A percentile compares a stretch with the other conserved stretches of the same genome.
These are phyloP conservation scores for Dalbergia cultrata DNA, from an alignment of 306 rosid species.

Conservation along the genomic window DNA sequence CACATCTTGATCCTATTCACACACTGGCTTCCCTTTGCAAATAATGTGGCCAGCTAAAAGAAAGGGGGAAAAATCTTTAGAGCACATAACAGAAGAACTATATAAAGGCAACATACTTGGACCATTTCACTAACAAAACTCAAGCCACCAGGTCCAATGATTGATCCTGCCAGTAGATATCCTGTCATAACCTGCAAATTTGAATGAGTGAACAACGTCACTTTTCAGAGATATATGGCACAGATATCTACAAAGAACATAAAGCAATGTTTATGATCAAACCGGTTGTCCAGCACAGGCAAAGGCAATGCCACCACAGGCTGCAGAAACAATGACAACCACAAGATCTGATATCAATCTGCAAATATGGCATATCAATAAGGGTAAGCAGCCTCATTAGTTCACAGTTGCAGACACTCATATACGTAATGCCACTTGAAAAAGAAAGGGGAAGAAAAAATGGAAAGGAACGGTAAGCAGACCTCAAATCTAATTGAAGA, in stretches of 20 bases:
- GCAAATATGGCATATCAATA: conserved; percentile 50
- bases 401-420: conserved; percentile 45
- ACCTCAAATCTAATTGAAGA: conserved; percentile 93
- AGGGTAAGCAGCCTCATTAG: conserved; percentile 46
- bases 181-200: conserved; percentile 85
- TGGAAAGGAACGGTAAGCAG: conserved; percentile 37
- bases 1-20: conserved; percentile 26
- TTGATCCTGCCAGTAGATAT: conserved; percentile 91
- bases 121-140: conserved; percentile 98
- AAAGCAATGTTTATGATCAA: conserved; percentile 52
- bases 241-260: conserved; percentile 29
- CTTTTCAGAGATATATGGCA: conserved; percentile 19
- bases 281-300: conserved; percentile 99
- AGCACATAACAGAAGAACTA: conserved; percentile 27
- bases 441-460: conserved; percentile 11
- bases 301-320: conserved; percentile 98
- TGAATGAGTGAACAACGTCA: conserved; percentile 35
- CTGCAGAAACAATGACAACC: conserved; percentile 95
- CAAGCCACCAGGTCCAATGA: conserved; percentile 95
- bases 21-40: conserved; percentile 10
- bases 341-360: conserved; percentile 96
- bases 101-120: conserved; percentile 72
- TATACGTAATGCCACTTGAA: conserved; percentile 26
- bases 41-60: conserved; percentile 21
- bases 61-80: conserved; percentile 6